Evolutionary conservation across 2,329 filamentous ascomycete species (phyloP), one percentile per base, ranked within the genome.

Genomic region (Monilinia vaccinii-corymbosi): DNA sequence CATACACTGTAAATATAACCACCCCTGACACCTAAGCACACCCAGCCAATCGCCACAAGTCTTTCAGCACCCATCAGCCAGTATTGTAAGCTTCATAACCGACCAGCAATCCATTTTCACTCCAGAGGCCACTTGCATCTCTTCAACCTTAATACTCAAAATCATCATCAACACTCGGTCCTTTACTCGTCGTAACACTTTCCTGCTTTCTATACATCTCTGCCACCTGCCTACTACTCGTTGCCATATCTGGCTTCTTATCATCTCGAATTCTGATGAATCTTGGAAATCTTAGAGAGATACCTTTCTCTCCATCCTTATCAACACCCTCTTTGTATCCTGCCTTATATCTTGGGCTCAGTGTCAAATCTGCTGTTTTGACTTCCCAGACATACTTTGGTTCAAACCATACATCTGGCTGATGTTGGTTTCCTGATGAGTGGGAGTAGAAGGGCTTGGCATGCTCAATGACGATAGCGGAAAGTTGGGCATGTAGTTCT

Each of bases 381-480:
- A 99, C 92, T 75, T 99, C 94, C 94, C 94, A 99, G 1, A 99
- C 94, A 69, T 88, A 87, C 46, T 86, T 85, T 16, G 94, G 90
- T 78, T 99, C 94, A 72, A 99, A 94, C 94, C 94, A 99, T 42
- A 99, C 91, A 73, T 99, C 94, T 1, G 94, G 94, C 73, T 99
- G 94, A 72, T 97, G 91, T 75, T 96, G 93, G 53, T 85, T 85
- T 55, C 89, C 90, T 0, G 81, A 77, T 4, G 88, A 91, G 73
- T 99, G 94, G 1, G 85, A 81, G 75, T 97, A 99, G 74, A 96
- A 99, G 0, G 94, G 94, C 71, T 99, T 99, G 1, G 93, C 84
- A 1, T 86, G 85, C 71, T 96, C 91, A 67, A 99, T 99, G 66
- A 88, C 85, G 53, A 91, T 84, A 10, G 84, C 81, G 0, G 83